Evolutionary conservation across 1,284 basidiomycete genomes (phyloP).

Genomic region (Cryptococcus maquisensis): DNA sequence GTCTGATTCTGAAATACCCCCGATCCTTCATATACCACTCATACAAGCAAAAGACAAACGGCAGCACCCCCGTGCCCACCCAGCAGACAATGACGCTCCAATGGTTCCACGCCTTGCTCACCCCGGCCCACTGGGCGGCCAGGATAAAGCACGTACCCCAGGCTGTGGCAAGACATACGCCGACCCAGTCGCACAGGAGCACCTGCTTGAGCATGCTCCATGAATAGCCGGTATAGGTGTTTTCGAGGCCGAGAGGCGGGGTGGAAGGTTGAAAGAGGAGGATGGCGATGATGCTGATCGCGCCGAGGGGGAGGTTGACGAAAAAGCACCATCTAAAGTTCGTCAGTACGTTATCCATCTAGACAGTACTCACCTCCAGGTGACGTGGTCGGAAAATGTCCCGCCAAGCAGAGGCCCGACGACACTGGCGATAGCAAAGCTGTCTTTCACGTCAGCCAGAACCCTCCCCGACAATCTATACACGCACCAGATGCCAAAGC

Average conservation of each 20-base stretch:
- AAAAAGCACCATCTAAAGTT: constrained; percentile 46
- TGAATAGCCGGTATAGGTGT: constrained; percentile 54
- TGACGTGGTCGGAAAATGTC: constrained; percentile 50
- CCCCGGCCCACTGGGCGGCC: constrained; percentile 52
- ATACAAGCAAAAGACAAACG: constrained; percentile 37
- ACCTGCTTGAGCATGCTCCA: constrained; percentile 27
- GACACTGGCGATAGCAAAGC: constrained; percentile 45
- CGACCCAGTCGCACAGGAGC: constrained; percentile 48
- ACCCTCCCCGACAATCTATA: background rate
- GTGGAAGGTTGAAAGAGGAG: constrained; percentile 45
- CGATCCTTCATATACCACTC: constrained; percentile 41
- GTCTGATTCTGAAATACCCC: constrained; percentile 43
- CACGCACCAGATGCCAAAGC: constrained; percentile 34
- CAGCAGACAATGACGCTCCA: constrained; percentile 21
- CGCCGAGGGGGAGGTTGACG: constrained; percentile 53
- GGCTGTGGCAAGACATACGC: constrained; percentile 46
- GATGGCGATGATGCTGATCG: constrained; percentile 38
- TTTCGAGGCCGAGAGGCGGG: constrained; percentile 50
- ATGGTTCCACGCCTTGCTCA: constrained; percentile 49
- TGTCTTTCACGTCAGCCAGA: constrained; percentile 4
- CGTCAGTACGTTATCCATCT: constrained; percentile 20
- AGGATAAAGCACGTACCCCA: constrained; percentile 49
- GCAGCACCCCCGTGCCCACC: constrained; percentile 33
- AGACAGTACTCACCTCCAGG: constrained; percentile 49
- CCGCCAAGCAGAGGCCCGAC: constrained; percentile 49